Evolutionary conservation across 2,329 filamentous ascomycete species (phyloP).

Genomic region (Pezizomycotina sp.): DNA sequence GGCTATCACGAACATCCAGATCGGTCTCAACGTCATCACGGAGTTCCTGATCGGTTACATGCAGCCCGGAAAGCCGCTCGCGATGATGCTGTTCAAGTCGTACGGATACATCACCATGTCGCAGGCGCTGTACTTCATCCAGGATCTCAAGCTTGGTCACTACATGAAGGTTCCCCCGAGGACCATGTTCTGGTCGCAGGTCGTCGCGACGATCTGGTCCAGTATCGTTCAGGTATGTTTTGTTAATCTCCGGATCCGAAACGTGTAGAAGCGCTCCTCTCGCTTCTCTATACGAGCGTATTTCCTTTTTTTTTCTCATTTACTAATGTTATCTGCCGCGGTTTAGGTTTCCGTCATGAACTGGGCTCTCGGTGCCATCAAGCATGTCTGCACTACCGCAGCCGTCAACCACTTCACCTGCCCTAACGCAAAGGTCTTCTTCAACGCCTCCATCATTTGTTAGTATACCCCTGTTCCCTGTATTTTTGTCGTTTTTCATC

Average conservation of each 20-base stretch:
- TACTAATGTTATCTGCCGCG: no score
- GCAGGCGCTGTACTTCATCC: conserved; percentile 35
- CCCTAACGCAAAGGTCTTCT: conserved; percentile 44
- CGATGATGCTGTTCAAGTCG: conserved; percentile 37
- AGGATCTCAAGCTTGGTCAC: conserved; percentile 37
- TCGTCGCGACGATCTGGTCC: conserved; percentile 48
- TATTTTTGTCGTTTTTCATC: no score
- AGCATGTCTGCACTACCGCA: conserved; percentile 45
- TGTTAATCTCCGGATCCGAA: no score
- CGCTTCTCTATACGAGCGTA: no score
- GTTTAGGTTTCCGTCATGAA: conserved; percentile 49
- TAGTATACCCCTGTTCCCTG: no score
- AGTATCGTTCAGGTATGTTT: conserved; percentile 53
- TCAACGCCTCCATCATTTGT: conserved; percentile 54
- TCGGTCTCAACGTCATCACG: conserved; percentile 36
- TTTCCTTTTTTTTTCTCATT: no score
- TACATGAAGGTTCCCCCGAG: conserved; percentile 44
- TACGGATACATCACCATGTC: conserved; percentile 35
- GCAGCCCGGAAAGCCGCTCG: conserved; percentile 34
- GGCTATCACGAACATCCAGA: conserved; percentile 44
- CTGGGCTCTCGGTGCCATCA: conserved; percentile 43
- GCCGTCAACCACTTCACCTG: conserved; percentile 43
- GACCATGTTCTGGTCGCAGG: conserved; percentile 49
- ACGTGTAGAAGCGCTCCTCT: no score
- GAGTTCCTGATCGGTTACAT: conserved; percentile 38